Evolutionary conservation across 1,284 basidiomycete species (phyloP).

Genomic region (Ganoderma sinense): DNA sequence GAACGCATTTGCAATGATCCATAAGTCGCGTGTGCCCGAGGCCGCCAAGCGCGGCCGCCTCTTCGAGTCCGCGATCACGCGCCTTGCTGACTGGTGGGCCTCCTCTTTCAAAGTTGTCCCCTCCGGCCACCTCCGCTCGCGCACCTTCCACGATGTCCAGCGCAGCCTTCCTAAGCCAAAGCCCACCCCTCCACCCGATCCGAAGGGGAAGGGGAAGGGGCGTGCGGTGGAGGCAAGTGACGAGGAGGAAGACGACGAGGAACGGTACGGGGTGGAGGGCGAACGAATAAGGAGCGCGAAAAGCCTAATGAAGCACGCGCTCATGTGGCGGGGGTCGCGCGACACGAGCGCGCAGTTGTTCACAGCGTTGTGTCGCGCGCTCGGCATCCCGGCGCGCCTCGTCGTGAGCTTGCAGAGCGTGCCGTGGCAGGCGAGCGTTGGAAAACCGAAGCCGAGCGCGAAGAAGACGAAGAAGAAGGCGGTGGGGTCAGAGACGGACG

Average conservation of each 20-base stretch:
- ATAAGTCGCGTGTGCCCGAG: constrained; percentile 86
- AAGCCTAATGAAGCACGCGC: constrained; percentile 89
- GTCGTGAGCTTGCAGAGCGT: constrained; percentile 93
- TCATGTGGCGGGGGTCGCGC: constrained; percentile 83
- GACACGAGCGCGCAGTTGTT: constrained; percentile 94
- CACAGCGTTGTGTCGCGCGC: constrained; percentile 86
- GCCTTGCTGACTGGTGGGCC: constrained; percentile 87
- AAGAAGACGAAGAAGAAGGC: constrained; percentile 50
- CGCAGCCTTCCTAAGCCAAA: constrained; percentile 46
- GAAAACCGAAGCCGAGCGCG: constrained; percentile 56
- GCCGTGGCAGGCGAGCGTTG: constrained; percentile 77
- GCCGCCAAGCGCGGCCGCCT: constrained; percentile 81
- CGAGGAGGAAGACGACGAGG: constrained; percentile 52
- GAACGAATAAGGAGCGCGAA: constrained; percentile 82
- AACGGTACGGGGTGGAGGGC: constrained; percentile 44
- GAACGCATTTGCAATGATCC: constrained; percentile 80
- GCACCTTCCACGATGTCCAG: constrained; percentile 78
- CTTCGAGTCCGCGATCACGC: constrained; percentile 82
- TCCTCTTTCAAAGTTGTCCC: constrained; percentile 67
- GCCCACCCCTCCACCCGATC: constrained; percentile 40
- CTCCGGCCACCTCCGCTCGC: constrained; percentile 73
- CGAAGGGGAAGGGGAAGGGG: constrained; percentile 40
- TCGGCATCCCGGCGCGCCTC: constrained; percentile 89
- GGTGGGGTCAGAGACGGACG: constrained; percentile 36
- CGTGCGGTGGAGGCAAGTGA: constrained; percentile 37